Conservation (phyloP, 176 grass and related monocot genomes). For the Echinochloa phyllopogon region DNA sequence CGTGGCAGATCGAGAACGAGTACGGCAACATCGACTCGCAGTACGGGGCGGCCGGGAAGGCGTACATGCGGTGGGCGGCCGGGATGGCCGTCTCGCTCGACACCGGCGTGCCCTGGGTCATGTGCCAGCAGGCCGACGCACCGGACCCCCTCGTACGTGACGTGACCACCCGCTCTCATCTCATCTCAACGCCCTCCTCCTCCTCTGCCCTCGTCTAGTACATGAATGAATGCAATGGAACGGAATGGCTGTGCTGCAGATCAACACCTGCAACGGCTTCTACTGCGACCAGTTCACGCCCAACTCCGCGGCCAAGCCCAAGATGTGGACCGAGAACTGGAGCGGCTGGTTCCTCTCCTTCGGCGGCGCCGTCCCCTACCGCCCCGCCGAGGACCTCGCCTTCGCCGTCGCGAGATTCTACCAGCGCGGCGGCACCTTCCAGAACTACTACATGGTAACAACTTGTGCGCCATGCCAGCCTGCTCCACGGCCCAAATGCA, state of each 20-base stretch:
- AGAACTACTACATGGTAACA: slow-evolving; percentile 98
- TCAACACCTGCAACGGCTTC: slow-evolving; percentile 99
- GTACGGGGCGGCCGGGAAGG: slow-evolving; percentile 70
- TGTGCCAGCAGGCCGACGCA: slow-evolving; percentile 95
- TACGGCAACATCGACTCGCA: slow-evolving; percentile 79
- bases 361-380: slow-evolving; percentile 84
- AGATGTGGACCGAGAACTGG: slow-evolving; percentile 98
- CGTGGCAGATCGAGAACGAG: slow-evolving; percentile 84
- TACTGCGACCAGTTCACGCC: slow-evolving; percentile 98
- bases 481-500: slow-evolving; percentile 15
- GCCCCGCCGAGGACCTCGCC: slow-evolving; percentile 83
- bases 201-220: too few relatives aligned
- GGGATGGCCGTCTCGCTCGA: slow-evolving; percentile 91
- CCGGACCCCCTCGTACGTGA: slow-evolving; percentile 82
- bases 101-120: slow-evolving; percentile 98
- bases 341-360: slow-evolving; percentile 96
- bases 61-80: slow-evolving; percentile 88
- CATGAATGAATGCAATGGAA: not conserved
- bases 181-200: not conserved
- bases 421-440: slow-evolving; percentile 96
- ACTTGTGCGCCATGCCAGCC: not conserved
- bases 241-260: slow-evolving; percentile 46
- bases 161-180: not conserved
- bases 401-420: slow-evolving; percentile 95
- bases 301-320: slow-evolving; percentile 76